phyloP scores from a whole-genome alignment of 83 land plant species.

The Isoetes engelmannii region DNA sequence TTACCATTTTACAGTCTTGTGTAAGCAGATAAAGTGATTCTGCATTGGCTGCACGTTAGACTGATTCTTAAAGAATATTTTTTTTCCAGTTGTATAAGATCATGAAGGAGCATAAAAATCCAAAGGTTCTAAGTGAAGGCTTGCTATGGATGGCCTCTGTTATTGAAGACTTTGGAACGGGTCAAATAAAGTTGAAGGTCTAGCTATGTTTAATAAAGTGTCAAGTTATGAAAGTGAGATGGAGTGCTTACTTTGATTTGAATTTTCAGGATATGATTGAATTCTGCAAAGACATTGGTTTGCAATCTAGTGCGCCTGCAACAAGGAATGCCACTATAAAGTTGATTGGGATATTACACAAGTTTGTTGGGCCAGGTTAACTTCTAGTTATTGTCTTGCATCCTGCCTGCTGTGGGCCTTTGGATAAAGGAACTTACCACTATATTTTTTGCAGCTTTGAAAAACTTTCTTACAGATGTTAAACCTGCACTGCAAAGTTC shows the following conservation, averaged over 20 bases:
- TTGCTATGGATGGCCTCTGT: constrained; percentile 89
- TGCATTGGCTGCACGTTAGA: background rate
- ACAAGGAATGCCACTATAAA: constrained; percentile 85
- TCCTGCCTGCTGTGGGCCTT: background rate
- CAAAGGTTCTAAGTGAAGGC: constrained; percentile 96
- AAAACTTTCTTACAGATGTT: constrained; percentile 76
- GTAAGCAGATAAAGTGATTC: background rate
- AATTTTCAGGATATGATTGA: constrained; percentile 81
- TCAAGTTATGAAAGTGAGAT: no score
- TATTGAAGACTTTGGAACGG: constrained; percentile 82
- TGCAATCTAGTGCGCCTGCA: constrained; percentile 91
- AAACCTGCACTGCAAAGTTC: constrained; percentile 89
- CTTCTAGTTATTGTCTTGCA: no score
- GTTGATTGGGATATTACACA: constrained; percentile 75
- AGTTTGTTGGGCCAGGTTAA: constrained; percentile 88
- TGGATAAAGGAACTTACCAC: background rate
- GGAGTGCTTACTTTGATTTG: background rate
- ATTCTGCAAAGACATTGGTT: constrained; percentile 86
- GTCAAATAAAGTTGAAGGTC: constrained; percentile 81
- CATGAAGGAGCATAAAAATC: constrained; percentile 98
- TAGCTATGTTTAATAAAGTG: background rate
- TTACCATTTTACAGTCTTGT: background rate
- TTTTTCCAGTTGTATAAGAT: constrained; percentile 71
- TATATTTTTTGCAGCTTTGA: constrained; percentile 53
- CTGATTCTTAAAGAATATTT: background rate